Percentiles rank a stretch among this genome's conserved stretches.
These are phyloP conservation scores for Ajuga chamaepitys DNA, from an alignment of 257 asterid species.

Conservation along the genomic window DNA sequence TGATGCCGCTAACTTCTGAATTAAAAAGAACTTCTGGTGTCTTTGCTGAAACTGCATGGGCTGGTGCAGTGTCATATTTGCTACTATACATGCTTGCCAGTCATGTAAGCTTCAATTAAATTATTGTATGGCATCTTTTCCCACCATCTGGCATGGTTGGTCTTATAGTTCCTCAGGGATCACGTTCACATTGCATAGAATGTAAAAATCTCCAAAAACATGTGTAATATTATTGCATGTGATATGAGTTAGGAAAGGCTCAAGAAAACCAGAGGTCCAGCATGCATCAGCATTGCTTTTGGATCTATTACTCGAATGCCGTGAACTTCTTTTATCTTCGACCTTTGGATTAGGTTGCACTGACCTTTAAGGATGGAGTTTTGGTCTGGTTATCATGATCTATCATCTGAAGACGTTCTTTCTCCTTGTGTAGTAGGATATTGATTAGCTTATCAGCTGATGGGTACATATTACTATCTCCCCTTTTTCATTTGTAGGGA, in stretches of 20 bases:
- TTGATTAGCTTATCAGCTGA: constrained; percentile 2
- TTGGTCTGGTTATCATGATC: background rate
- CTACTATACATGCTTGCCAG: constrained; percentile 98
- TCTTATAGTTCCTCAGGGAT: background rate
- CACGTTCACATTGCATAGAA: constrained; percentile 5
- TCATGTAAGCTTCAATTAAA: constrained; percentile 61
- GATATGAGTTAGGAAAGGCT: background rate
- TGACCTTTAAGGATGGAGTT: background rate
- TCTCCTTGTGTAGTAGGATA: background rate
- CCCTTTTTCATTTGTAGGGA: background rate
- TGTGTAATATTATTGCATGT: background rate
- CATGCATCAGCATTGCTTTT: background rate
- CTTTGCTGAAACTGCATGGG: constrained; percentile 99
- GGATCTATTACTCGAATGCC: too few species aligned
- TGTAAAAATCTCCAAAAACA: background rate
- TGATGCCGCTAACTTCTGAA: constrained; percentile 81
- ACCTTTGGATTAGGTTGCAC: background rate
- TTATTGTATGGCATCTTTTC: constrained; percentile 1
- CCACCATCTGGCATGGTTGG: background rate
- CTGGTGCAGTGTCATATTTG: constrained; percentile 95
- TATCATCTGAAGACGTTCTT: background rate
- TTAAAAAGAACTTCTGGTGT: constrained; percentile 96
- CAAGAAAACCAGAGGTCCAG: background rate
- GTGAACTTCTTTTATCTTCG: background rate
- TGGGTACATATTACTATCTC: background rate